These are phyloP conservation scores for Boletellus emodensis DNA, from an alignment of 768 basidiomycete genomes.

Conservation along the genomic window DNA sequence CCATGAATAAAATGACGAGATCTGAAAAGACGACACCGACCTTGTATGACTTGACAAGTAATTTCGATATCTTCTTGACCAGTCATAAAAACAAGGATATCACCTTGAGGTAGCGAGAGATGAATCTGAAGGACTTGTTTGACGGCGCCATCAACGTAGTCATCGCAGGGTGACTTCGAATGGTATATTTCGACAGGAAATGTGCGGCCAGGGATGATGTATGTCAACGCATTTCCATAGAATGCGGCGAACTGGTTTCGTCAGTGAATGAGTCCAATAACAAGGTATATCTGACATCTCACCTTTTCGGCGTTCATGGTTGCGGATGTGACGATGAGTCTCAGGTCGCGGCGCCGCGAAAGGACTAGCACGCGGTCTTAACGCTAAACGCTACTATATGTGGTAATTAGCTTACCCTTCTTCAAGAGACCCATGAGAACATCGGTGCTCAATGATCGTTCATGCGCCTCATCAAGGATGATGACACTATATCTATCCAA, in stretches of 20 bases:
- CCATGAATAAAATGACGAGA: not conserved
- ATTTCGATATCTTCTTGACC: constrained; percentile 99
- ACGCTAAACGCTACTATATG: not conserved
- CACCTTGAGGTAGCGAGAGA: constrained; percentile 85
- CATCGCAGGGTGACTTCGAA: constrained; percentile 96
- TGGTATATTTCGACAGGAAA: constrained; percentile 98
- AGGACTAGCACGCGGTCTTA: constrained; percentile 48
- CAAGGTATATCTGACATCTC: constrained; percentile 3
- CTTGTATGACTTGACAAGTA: constrained; percentile 90
- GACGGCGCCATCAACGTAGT: constrained; percentile 97
- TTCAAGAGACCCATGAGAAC: constrained; percentile 94
- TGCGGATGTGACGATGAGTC: constrained; percentile 96
- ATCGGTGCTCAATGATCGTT: constrained; percentile 95
- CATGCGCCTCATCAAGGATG: constrained; percentile 98
- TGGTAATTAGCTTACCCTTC: constrained; percentile 64
- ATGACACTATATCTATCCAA: constrained; percentile 95
- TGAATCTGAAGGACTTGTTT: constrained; percentile 98
- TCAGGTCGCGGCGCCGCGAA: constrained; percentile 87
- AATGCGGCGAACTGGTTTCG: constrained; percentile 83
- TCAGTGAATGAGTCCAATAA: not conserved
- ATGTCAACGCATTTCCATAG: constrained; percentile 92
- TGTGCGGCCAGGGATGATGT: constrained; percentile 91
- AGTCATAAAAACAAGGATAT: constrained; percentile 98
- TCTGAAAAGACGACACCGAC: constrained; percentile 38
- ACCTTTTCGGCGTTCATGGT: constrained; percentile 99